A percentile compares a stretch with the other conserved stretches of the same genome.
These are phyloP conservation scores for Phoma sp. DNA, from an alignment of 2,329 filamentous ascomycete species.

Conservation along the genomic window DNA sequence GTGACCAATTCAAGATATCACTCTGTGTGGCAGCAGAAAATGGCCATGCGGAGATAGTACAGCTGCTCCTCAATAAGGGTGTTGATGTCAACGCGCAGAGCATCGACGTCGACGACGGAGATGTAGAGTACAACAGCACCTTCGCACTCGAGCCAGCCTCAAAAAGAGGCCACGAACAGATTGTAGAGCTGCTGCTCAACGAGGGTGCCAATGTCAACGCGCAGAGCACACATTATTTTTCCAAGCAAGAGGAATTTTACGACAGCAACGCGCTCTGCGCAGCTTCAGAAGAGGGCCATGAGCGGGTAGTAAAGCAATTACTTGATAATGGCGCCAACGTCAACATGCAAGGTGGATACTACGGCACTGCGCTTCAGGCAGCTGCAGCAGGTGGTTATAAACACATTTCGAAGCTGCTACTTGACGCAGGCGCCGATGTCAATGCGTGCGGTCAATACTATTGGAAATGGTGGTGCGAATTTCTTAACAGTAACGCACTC, in stretches of 20 bases:
- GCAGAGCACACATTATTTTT: neutral
- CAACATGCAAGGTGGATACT: neutral
- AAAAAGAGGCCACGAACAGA: neutral
- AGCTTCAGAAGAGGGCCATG: slow-evolving; percentile 15
- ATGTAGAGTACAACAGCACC: neutral
- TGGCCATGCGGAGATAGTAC: slow-evolving; percentile 13
- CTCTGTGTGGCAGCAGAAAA: slow-evolving; percentile 3
- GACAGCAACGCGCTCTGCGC: neutral
- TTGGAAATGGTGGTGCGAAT: neutral
- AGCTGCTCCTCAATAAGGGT: slow-evolving; percentile 6
- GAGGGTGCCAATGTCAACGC: neutral
- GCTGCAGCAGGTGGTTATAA: neutral
- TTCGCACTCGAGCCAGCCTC: neutral
- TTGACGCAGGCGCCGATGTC: neutral
- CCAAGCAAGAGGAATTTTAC: neutral
- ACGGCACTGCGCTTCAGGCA: neutral
- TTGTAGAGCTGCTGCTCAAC: neutral
- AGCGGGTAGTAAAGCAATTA: slow-evolving; percentile 3
- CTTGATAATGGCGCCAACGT: slow-evolving; percentile 2
- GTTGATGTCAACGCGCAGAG: slow-evolving; percentile 1
- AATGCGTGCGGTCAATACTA: neutral
- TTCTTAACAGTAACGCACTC: neutral
- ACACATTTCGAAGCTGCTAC: neutral
- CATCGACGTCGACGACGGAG: neutral
- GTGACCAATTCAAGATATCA: neutral